These are phyloP conservation scores for Babesia gibsoni DNA, from an alignment of 169 alveolate species.

Conservation along the genomic window DNA sequence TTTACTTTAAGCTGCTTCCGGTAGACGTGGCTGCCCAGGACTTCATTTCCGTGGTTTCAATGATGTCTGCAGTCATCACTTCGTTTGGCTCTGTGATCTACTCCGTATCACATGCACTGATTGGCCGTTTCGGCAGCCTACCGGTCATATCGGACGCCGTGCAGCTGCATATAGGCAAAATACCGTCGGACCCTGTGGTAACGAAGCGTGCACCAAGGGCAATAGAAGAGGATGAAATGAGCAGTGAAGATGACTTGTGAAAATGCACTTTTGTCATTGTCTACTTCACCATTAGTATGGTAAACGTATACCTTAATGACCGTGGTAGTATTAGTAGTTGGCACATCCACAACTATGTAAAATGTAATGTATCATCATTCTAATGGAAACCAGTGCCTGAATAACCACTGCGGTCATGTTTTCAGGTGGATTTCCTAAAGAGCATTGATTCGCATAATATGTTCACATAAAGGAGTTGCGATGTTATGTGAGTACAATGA, in stretches of 20 bases:
- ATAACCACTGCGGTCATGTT: no score
- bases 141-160: constrained; percentile 58
- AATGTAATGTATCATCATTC: no score
- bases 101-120: constrained; percentile 11
- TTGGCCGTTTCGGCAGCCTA: constrained; percentile 23
- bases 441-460: no score
- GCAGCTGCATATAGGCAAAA: constrained; percentile 48
- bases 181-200: constrained; percentile 1
- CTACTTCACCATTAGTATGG: no score
- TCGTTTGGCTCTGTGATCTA: constrained; percentile 42
- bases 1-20: constrained; percentile 42
- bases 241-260: no score
- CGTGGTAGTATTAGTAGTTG: no score
- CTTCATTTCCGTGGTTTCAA: constrained; percentile 13
- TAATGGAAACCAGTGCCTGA: no score
- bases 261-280: no score
- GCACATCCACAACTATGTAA: no score
- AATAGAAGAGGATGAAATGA: not conserved
- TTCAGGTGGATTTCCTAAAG: no score
- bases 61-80: constrained; percentile 26
- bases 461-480: no score
- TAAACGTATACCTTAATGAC: no score
- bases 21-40: constrained; percentile 14
- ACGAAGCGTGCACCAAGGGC: not conserved
- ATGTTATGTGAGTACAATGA: not conserved